Conservation (phyloP, 495 filamentous ascomycete genomes). For the Lophium mytilinum region DNA sequence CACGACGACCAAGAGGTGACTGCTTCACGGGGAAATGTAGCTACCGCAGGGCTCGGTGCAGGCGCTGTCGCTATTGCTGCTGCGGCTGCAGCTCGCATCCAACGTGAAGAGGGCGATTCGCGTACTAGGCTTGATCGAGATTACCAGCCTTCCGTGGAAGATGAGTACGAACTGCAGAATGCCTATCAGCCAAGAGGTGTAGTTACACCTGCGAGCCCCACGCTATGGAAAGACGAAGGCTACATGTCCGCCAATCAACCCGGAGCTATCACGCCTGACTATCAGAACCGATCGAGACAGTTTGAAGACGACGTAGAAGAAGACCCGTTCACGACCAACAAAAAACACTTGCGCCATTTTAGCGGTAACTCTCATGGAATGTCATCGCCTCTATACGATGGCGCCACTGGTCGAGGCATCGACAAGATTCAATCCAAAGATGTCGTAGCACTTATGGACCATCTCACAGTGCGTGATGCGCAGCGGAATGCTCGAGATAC, state of each 20-base stretch:
- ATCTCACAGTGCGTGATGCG: constrained; percentile 93
- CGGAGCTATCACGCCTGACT: constrained; percentile 24
- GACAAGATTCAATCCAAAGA: constrained; percentile 95
- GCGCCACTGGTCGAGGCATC: constrained; percentile 78
- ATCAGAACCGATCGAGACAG: constrained; percentile 48
- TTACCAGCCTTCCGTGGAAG: constrained; percentile 44
- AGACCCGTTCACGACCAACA: constrained; percentile 17
- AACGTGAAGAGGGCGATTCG: constrained; percentile 43
- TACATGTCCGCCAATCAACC: constrained; percentile 76
- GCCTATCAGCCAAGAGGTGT: constrained; percentile 22
- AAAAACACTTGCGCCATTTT: constrained; percentile 56
- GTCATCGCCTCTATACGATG: constrained; percentile 83
- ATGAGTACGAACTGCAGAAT: constrained; percentile 43
- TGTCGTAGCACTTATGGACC: constrained; percentile 96
- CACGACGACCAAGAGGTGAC: constrained; percentile 32
- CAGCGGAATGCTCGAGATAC: constrained; percentile 95
- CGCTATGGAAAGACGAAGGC: constrained; percentile 68
- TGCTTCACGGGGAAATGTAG: constrained; percentile 33
- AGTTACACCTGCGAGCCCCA: constrained; percentile 33
- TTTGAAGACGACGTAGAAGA: constrained; percentile 43
- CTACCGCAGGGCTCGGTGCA: constrained; percentile 35
- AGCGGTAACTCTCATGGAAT: constrained; percentile 89
- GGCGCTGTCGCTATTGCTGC: constrained; percentile 40
- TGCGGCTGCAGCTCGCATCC: constrained; percentile 28
- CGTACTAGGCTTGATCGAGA: constrained; percentile 23